phyloP scores from a whole-genome alignment of 371 early-diverging fungal genomes.

The Nosema muscidifuracis region DNA sequence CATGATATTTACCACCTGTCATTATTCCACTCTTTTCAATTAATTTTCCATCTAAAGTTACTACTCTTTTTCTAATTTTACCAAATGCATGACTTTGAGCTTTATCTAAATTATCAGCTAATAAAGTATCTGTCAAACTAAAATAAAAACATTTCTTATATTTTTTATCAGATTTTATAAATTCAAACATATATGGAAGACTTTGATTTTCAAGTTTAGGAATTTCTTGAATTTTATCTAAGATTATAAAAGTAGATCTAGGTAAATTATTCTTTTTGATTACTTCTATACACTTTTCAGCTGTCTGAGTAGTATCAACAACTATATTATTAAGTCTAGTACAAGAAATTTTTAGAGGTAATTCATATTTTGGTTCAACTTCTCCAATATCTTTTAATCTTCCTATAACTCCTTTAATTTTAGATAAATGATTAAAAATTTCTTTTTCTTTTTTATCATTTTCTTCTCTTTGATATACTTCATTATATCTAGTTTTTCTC shows the following conservation, averaged over 20 bases:
- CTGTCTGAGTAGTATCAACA: slow-evolving; percentile 82
- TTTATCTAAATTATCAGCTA: slow-evolving; percentile 51
- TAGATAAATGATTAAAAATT: slow-evolving; percentile 31
- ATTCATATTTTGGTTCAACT: slow-evolving; percentile 83
- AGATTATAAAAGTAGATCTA: slow-evolving; percentile 82
- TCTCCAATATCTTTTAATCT: slow-evolving; percentile 87
- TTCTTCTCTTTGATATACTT: slow-evolving; percentile 30
- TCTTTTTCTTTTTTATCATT: slow-evolving; percentile 33
- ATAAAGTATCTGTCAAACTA: slow-evolving; percentile 47
- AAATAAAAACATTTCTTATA: slow-evolving; percentile 41
- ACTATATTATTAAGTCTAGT: slow-evolving; percentile 82
- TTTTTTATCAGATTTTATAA: slow-evolving; percentile 46
- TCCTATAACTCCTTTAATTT: slow-evolving; percentile 65
- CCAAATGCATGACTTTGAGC: slow-evolving; percentile 36
- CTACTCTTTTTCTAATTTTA: slow-evolving; percentile 51
- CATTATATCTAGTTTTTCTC: slow-evolving; percentile 26
- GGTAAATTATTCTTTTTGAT: slow-evolving; percentile 66
- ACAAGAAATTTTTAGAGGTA: slow-evolving; percentile 86
- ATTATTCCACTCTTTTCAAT: slow-evolving; percentile 54
- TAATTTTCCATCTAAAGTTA: slow-evolving; percentile 59
- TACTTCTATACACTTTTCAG: slow-evolving; percentile 70
- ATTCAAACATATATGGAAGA: slow-evolving; percentile 11
- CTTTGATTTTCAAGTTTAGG: slow-evolving; percentile 19
- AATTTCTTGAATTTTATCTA: slow-evolving; percentile 63
- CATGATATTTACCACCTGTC: slow-evolving; percentile 67